Conservation (phyloP, 441 rosid species). For the Populus hybrid region DNA sequence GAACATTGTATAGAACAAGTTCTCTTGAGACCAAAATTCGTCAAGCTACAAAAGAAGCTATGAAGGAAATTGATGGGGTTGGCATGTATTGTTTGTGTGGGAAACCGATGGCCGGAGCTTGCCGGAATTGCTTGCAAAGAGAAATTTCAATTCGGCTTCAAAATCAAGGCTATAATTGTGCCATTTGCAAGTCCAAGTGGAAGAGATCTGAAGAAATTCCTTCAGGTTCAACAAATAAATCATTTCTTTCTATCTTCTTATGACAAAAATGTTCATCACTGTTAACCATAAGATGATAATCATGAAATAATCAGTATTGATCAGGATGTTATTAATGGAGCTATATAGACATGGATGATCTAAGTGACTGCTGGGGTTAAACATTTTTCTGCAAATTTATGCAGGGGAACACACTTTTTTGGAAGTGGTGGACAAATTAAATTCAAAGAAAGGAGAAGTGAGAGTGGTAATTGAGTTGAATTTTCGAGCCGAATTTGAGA, state of each 20-base stretch:
- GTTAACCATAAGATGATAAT: no score
- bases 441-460: constrained; percentile 46
- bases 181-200: constrained; percentile 75
- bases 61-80: constrained; percentile 35
- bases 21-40: constrained; percentile 64
- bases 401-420: constrained; percentile 72
- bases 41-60: constrained; percentile 52
- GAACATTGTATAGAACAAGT: constrained; percentile 56
- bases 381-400: background rate
- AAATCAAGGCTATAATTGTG: constrained; percentile 54
- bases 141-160: constrained; percentile 54
- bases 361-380: no score
- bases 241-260: background rate
- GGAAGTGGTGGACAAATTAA: constrained; percentile 59
- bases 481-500: no score
- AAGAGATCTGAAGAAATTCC: constrained; percentile 64
- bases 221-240: constrained; percentile 40
- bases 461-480: constrained; percentile 63
- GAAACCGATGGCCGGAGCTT: constrained; percentile 38
- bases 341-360: background rate
- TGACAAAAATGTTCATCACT: background rate
- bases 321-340: background rate
- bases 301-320: no score
- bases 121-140: constrained; percentile 55
- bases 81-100: constrained; percentile 52